These are phyloP conservation scores for Coniochaeta sp. DNA, from an alignment of 2,329 filamentous ascomycete genomes.

Conservation along the genomic window DNA sequence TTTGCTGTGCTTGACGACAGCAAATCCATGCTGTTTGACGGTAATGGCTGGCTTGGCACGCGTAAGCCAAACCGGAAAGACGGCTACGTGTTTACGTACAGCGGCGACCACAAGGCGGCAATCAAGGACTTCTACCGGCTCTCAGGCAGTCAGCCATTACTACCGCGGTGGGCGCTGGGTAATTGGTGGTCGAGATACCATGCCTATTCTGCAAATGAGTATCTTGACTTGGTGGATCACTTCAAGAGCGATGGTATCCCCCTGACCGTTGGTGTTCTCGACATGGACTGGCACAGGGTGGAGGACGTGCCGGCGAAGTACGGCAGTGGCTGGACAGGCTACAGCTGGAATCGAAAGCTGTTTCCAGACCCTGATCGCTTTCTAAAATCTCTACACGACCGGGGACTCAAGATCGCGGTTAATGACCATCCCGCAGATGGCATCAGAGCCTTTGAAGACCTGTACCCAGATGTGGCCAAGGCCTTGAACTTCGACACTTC, in stretches of 20 bases:
- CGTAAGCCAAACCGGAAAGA: slow-evolving; percentile 13
- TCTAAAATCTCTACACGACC: slow-evolving; percentile 38
- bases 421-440: slow-evolving; percentile 58
- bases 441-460: slow-evolving; percentile 46
- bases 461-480: slow-evolving; percentile 45
- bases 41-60: slow-evolving; percentile 14
- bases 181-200: slow-evolving; percentile 63
- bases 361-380: slow-evolving; percentile 50
- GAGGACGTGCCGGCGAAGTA: slow-evolving; percentile 25
- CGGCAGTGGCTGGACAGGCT: slow-evolving; percentile 50
- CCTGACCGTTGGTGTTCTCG: slow-evolving; percentile 50
- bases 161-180: slow-evolving; percentile 38
- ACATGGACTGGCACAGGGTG: slow-evolving; percentile 62
- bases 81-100: slow-evolving; percentile 16
- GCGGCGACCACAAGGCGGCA: slow-evolving; percentile 16
- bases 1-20: slow-evolving; percentile 18
- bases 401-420: slow-evolving; percentile 45
- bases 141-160: slow-evolving; percentile 28
- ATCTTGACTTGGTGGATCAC: slow-evolving; percentile 47
- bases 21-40: slow-evolving; percentile 16
- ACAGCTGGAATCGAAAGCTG: slow-evolving; percentile 52
- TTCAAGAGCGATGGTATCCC: slow-evolving; percentile 45
- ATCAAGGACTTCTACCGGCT: slow-evolving; percentile 17
- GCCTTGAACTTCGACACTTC: slow-evolving; percentile 42
- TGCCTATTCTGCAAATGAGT: slow-evolving; percentile 46